phyloP scores from a whole-genome alignment of 192 early-diverging fungal genomes.

The Mortierella antarctica region DNA sequence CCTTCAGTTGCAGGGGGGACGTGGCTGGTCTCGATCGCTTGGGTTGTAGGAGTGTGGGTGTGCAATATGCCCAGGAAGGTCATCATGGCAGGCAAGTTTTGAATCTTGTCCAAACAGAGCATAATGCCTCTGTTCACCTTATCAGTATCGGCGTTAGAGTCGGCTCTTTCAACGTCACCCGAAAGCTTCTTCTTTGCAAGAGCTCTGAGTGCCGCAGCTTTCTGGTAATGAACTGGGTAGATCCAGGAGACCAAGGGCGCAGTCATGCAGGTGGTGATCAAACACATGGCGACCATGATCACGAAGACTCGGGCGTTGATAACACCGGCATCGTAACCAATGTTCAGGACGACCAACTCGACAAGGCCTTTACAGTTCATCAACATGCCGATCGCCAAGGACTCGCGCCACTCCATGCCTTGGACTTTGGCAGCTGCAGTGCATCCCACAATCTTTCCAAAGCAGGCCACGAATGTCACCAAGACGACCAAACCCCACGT shows the following conservation, averaged over 20 bases:
- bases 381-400: constrained; percentile 84
- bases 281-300: constrained; percentile 65
- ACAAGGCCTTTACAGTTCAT: constrained; percentile 98
- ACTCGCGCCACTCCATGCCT: constrained; percentile 85
- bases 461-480: constrained; percentile 78
- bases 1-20: neutral
- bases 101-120: constrained; percentile 50
- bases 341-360: constrained; percentile 96
- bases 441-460: constrained; percentile 89
- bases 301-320: constrained; percentile 71
- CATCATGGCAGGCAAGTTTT: constrained; percentile 58
- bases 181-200: constrained; percentile 28
- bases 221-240: constrained; percentile 79
- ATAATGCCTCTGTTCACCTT: constrained; percentile 22
- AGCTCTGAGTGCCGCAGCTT: constrained; percentile 15
- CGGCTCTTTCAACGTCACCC: constrained; percentile 12
- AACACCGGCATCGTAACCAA: constrained; percentile 87
- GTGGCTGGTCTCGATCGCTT: neutral
- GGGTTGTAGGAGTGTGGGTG: constrained; percentile 1
- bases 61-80: constrained; percentile 52
- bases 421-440: constrained; percentile 71
- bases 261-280: constrained; percentile 91
- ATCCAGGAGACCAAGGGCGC: constrained; percentile 80
- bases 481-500: constrained; percentile 86
- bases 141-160: neutral